phyloP scores from a whole-genome alignment of 495 filamentous ascomycete species.

The Jackrogersella multiformis region DNA sequence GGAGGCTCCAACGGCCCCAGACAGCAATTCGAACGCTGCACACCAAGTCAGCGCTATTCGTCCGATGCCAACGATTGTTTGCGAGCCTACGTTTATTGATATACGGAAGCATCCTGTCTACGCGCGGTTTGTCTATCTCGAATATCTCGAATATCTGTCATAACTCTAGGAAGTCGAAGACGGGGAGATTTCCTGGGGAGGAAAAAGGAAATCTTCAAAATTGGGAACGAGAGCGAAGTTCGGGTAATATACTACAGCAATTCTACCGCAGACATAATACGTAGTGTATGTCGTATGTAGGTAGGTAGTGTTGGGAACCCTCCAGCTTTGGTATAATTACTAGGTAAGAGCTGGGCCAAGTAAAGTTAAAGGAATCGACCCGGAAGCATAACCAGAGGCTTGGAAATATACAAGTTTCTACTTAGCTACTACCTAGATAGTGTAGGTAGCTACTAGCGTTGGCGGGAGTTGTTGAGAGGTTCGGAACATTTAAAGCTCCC shows the following conservation, averaged over 20 bases:
- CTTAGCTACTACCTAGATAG: no score
- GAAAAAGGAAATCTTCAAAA: neutral
- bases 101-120: conserved; percentile 78
- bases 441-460: no score
- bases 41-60: conserved; percentile 37
- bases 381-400: conserved; percentile 7
- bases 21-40: conserved; percentile 71
- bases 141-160: conserved; percentile 21
- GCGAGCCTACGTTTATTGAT: conserved; percentile 76
- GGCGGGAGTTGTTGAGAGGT: no score
- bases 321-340: no score
- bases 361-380: neutral
- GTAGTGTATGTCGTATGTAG: no score
- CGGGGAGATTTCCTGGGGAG: neutral
- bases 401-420: no score
- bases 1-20: conserved; percentile 75
- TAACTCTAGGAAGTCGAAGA: conserved; percentile 30
- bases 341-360: neutral
- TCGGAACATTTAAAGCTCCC: conserved; percentile 7
- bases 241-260: neutral
- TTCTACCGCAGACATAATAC: neutral
- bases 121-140: conserved; percentile 16
- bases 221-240: conserved; percentile 4
- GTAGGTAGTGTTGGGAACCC: no score
- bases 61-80: conserved; percentile 10